These are phyloP conservation scores for Pilatotrama ljubarskyi DNA, from an alignment of 768 basidiomycete genomes.

Conservation along the genomic window DNA sequence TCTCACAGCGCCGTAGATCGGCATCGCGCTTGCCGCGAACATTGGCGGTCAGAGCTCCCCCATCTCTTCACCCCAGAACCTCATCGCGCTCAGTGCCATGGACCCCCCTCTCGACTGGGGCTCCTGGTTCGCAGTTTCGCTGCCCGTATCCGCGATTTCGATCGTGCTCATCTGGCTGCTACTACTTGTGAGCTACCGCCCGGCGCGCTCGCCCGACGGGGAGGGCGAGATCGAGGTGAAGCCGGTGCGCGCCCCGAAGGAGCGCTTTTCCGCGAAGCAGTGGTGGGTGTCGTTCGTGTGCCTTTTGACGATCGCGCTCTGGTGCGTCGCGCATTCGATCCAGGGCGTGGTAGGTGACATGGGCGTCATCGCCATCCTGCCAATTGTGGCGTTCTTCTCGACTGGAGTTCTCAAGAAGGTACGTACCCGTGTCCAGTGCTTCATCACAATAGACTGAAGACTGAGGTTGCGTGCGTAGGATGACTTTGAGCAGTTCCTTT, in stretches of 20 bases:
- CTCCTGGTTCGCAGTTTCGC: constrained; percentile 90
- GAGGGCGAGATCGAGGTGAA: constrained; percentile 82
- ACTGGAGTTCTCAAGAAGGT: constrained; percentile 94
- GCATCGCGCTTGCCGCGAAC: constrained; percentile 96
- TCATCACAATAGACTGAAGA: not conserved
- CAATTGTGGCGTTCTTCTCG: constrained; percentile 91
- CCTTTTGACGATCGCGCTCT: constrained; percentile 79
- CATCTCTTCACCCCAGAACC: constrained; percentile 96
- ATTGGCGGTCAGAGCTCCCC: constrained; percentile 97
- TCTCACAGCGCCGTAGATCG: constrained; percentile 55
- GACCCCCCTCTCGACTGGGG: constrained; percentile 84
- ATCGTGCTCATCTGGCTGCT: constrained; percentile 91
- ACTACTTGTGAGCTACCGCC: constrained; percentile 79
- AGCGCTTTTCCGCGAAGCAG: constrained; percentile 80
- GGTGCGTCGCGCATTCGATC: constrained; percentile 85
- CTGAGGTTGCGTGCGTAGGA: constrained; percentile 49
- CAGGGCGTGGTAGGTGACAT: constrained; percentile 86
- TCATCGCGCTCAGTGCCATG: constrained; percentile 91
- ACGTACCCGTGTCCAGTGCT: constrained; percentile 10
- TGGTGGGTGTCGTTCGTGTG: constrained; percentile 89
- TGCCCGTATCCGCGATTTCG: constrained; percentile 87
- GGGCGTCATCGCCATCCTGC: constrained; percentile 95
- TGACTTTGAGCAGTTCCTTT: constrained; percentile 92
- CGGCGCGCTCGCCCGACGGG: constrained; percentile 68
- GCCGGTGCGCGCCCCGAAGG: constrained; percentile 79